Base-by-base conservation (phyloP, 2,329 filamentous ascomycete species). In the Pyricularia pennisetigena region DNA sequence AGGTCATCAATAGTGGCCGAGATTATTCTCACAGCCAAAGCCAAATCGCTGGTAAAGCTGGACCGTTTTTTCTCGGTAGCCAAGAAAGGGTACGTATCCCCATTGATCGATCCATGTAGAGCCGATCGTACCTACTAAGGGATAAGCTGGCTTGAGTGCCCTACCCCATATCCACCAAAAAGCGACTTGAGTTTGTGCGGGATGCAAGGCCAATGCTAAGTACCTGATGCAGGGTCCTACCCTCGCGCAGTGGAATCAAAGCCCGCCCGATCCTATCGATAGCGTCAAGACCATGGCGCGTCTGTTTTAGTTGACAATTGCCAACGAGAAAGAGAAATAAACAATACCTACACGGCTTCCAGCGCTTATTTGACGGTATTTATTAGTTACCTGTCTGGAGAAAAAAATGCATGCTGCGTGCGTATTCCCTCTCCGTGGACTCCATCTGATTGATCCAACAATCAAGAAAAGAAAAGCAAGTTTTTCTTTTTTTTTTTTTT, bases 151-250 rank as follows among this genome's bases (percentile, higher is more conserved):
- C 41, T 54, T n/a, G 20, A 54, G 41, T 54, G 59, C 8, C 23
- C 59, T 8, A 28, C 9, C 9, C 24, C 59, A 28, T 26, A 28
- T 20, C 24, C 59, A 26, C 24, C 26, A 26, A 28, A 62, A 28
- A 62, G 26, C 16, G 24, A 62, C 59, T 29, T 62, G 24, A 20
- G 14, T 62, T 62, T 62, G 6, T 62, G 26, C 26, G 26, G 26
- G 59, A 62, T 2, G 59, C 12, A 28, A 10, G 9, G 26, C 14
- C 4, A 62, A 62, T 26, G 10, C 3, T 12, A 62, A 28, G 59
- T 62, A 28, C 59, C 59, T n/a, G 59, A 62, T 62, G 59, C 59
- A 62, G 59, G 59, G 59, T 62, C 59, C 57, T 61, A 61, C 14
- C 57, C n/a, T 61, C 14, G 28, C 57, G 24, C 10, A 61, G 23